Conservation (phyloP, 306 rosid species). For the Ziziphus jujuba region DNA sequence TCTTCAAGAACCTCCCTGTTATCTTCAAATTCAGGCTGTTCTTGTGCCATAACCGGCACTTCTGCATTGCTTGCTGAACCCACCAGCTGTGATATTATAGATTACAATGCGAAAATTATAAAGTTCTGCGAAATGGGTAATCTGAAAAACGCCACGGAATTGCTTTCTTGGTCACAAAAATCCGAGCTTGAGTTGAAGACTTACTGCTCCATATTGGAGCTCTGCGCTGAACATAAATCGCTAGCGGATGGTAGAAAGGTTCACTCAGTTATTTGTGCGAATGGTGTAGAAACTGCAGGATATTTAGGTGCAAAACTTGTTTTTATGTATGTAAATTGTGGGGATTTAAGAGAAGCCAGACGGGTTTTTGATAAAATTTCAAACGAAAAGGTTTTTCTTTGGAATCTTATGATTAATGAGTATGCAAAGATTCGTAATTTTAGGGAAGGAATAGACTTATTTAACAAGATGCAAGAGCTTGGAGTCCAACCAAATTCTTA, state of each 20-base stretch:
- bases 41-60: constrained; percentile 17
- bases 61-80: constrained; percentile 30
- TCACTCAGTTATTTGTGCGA: constrained; percentile 45
- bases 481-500: constrained; percentile 50
- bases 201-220: constrained; percentile 69
- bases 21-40: constrained; percentile 24
- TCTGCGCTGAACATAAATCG: constrained; percentile 56
- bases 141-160: constrained; percentile 49
- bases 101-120: constrained; percentile 29
- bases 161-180: constrained; percentile 37
- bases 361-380: constrained; percentile 46
- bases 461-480: constrained; percentile 52
- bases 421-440: constrained; percentile 54
- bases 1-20: constrained; percentile 18
- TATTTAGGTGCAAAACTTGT: constrained; percentile 62
- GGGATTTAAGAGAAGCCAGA: constrained; percentile 58
- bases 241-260: constrained; percentile 60
- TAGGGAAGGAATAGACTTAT: constrained; percentile 50
- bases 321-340: constrained; percentile 66
- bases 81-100: constrained; percentile 3
- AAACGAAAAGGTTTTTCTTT: constrained; percentile 56
- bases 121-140: constrained; percentile 52
- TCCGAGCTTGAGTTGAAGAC: constrained; percentile 43
- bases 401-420: constrained; percentile 71
- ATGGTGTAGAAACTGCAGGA: constrained; percentile 36